Evolutionary conservation across 768 basidiomycete species (phyloP), one percentile per base, ranked within the genome.

Genomic region (Kwoniella dejecticola): DNA sequence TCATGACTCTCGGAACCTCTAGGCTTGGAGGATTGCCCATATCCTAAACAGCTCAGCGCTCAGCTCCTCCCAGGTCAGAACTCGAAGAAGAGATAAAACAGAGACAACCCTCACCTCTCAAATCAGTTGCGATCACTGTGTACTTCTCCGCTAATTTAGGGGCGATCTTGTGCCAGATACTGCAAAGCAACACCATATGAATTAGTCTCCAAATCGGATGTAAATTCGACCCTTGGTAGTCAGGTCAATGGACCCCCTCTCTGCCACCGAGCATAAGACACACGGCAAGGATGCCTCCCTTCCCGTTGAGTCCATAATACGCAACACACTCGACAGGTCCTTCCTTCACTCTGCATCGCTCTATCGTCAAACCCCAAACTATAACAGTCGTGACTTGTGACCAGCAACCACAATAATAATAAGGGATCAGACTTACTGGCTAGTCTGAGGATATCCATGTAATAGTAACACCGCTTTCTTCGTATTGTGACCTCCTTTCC

Each of bases 81-180:
- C n/a, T n/a, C n/a, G n/a, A n/a, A n/a, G 19, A 42, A 7, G 41
- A 42, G 17, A 19, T n/a, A 41, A 2, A 30, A 36, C 33, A 11
- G 50, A 17, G 12, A 44, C 6, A n/a, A n/a, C 19, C 30, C 63
- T 44, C 53, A 74, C 72, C 72, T 58, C 74, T 57, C 24, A 75
- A 65, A 57, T 75, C 74, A 2, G 67, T 41, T n/a, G 53, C 63
- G 13, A 75, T 56, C n/a, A 75, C 67, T 0, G 65, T 70, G 40
- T 67, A 72, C 54, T 62, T 63, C 46, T 70, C 65, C 1, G 54
- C 45, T 13, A 75, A 57, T 19, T 19, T 24, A 15, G 36, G 42
- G 0, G 67, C 74, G 8, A 75, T 54, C 23, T 69, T 46, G 26
- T 63, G 49, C 74, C 74, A 75, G 36, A 75, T 75, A 53, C 70